Evolutionary conservation across 768 basidiomycete genomes (phyloP), one percentile per base, ranked within the genome.

Genomic region (Russula olivacea): DNA sequence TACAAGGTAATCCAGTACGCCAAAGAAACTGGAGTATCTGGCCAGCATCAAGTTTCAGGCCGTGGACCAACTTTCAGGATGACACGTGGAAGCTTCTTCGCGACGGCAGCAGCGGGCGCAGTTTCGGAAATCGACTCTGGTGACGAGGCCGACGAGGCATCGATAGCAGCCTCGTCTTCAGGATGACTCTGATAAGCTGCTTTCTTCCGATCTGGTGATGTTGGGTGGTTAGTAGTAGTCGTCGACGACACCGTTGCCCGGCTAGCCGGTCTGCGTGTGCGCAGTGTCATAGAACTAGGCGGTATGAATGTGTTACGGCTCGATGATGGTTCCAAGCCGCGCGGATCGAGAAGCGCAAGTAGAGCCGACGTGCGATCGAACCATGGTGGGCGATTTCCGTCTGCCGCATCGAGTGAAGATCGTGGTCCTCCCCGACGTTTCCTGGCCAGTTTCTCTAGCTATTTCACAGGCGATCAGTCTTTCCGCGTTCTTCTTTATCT

Each of bases 81-180:
- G 23, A 68, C 65, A 23, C 65, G 61, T 3, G 65, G 67, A 53
- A 68, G 61, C 25, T 63, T 68, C 51, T 68, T 68, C 25, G 41
- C n/a, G 38, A 9, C 21, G 12, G 50, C n/a, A 11, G 58, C 25
- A 15, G 58, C 10, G 11, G 49, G 58, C 15, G 54, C 11, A 3
- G 12, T 47, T 32, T 59, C 53, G 38, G 65, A 38, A 6, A 55
- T 66, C 55, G 55, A 51, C 3, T 34, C 63, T 10, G 63, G 49
- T 25, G 50, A 32, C 17, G 45, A 38, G 7, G 30, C 3, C n/a
- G 38, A 56, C 8, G 23, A 40, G 15, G 59, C 38, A 19, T 21
- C 47, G 30, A 10, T 19, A 28, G 41, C 54, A n/a, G 14, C 25
- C 38, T 41, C 41, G 11, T 36, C n/a, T 3, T 21, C 50, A 15